These are phyloP conservation scores for Hyaloscypha bicolor DNA, from an alignment of 495 filamentous ascomycete genomes.

Conservation along the genomic window DNA sequence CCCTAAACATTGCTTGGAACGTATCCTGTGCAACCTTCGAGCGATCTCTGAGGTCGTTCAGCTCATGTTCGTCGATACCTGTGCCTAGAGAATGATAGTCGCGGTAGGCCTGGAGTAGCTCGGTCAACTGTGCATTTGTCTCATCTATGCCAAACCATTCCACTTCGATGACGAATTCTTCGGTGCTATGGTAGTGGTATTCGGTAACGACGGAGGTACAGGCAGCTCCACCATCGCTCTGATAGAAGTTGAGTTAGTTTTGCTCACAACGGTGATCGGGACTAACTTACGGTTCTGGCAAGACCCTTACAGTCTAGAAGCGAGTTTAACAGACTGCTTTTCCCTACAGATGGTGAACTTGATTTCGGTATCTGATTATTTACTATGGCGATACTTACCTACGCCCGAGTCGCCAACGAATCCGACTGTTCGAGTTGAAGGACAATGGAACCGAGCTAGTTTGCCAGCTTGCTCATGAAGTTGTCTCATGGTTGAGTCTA, in stretches of 20 bases:
- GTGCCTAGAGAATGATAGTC: constrained; percentile 28
- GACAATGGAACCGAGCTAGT: constrained; percentile 38
- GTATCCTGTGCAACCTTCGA: constrained; percentile 15
- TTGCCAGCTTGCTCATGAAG: constrained; percentile 34
- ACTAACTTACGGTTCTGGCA: constrained; percentile 21
- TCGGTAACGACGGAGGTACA: constrained; percentile 48
- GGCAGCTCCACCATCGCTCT: constrained; percentile 33
- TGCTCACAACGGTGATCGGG: background rate
- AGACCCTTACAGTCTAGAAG: constrained; percentile 18
- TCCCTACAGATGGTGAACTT: constrained; percentile 13
- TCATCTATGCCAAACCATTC: constrained; percentile 38
- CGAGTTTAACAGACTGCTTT: constrained; percentile 24
- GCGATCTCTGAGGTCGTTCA: background rate
- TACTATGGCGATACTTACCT: constrained; percentile 16
- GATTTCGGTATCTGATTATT: background rate
- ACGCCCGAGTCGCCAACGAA: constrained; percentile 42
- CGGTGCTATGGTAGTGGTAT: constrained; percentile 38
- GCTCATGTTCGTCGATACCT: constrained; percentile 1
- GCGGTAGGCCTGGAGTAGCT: constrained; percentile 39
- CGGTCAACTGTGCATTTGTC: constrained; percentile 34
- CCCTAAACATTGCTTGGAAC: constrained; percentile 19
- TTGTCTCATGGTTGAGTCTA: constrained; percentile 37
- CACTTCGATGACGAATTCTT: constrained; percentile 38
- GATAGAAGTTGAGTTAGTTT: background rate
- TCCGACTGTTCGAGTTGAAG: constrained; percentile 40